Percentiles rank a stretch among this genome's conserved stretches.
These are phyloP conservation scores for Chrysanthemum seticuspe DNA, from an alignment of 129 eudicot genomes.

Conservation along the genomic window DNA sequence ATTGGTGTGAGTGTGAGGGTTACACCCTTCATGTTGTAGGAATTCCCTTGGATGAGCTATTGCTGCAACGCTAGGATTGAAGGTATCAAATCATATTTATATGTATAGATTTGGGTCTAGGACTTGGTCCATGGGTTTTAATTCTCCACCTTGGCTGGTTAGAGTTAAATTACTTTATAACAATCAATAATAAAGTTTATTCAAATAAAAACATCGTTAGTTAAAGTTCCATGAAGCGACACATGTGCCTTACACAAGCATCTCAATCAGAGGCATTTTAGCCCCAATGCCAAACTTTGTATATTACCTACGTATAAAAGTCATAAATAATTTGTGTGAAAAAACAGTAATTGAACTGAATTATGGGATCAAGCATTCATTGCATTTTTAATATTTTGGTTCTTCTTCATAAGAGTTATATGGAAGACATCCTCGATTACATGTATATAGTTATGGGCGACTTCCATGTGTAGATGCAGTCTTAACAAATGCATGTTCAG, in stretches of 20 bases:
- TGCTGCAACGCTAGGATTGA: slow-evolving; percentile 57
- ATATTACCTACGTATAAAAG: not conserved
- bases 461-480: slow-evolving; percentile 69
- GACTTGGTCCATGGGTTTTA: not conserved
- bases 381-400: not conserved
- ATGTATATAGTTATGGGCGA: slow-evolving; percentile 68
- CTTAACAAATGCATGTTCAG: slow-evolving; percentile 66
- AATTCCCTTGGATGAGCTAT: slow-evolving; percentile 81
- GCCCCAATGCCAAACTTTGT: too few relatives aligned
- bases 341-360: not conserved
- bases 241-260: too few relatives aligned
- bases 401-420: slow-evolving; percentile 1
- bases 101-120: not conserved
- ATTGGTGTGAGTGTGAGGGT: slow-evolving; percentile 72
- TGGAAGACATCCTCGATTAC: slow-evolving; percentile 53
- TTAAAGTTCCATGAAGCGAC: too few relatives aligned
- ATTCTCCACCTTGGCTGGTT: too few relatives aligned
- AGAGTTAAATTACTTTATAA: too few relatives aligned
- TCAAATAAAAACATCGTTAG: too few relatives aligned
- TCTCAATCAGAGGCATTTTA: too few relatives aligned
- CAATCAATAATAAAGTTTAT: too few relatives aligned
- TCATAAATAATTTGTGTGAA: not conserved
- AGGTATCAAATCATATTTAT: slow-evolving; percentile 28
- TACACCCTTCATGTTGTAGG: slow-evolving; percentile 61
- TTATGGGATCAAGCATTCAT: slow-evolving; percentile 4